Conservation (phyloP, 1,284 basidiomycete species). For the Anthracocystis setariae region DNA sequence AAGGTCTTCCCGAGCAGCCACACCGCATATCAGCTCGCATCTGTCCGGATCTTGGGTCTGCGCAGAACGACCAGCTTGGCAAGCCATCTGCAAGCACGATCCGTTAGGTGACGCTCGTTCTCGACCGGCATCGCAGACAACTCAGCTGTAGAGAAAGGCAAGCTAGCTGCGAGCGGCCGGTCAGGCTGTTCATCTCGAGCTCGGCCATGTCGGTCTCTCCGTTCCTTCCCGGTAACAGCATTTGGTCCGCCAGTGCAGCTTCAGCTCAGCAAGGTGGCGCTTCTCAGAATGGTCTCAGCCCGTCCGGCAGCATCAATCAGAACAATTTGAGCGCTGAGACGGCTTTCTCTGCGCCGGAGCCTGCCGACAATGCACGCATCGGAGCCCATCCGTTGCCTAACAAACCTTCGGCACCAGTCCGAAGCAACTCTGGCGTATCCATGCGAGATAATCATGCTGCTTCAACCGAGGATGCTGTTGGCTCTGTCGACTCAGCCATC, state of each 20-base stretch:
- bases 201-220: conserved; percentile 42
- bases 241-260: conserved; percentile 36
- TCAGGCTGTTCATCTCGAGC: conserved; percentile 1
- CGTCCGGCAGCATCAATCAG: conserved; percentile 6
- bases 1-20: too few relatives aligned
- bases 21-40: too few relatives aligned
- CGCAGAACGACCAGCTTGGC: too few relatives aligned
- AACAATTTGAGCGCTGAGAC: conserved; percentile 3
- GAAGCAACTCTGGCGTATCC: conserved; percentile 33
- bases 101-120: too few relatives aligned
- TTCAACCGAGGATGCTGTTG: conserved; percentile 18
- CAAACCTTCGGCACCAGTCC: conserved; percentile 28
- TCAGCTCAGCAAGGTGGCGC: conserved; percentile 11
- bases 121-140: not conserved
- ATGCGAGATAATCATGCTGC: conserved; percentile 13
- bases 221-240: conserved; percentile 43
- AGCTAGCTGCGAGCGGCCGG: not conserved
- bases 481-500: conserved; percentile 33
- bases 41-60: too few relatives aligned
- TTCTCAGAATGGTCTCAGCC: conserved; percentile 7
- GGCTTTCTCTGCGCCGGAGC: conserved; percentile 10
- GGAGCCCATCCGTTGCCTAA: conserved; percentile 41
- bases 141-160: too few relatives aligned
- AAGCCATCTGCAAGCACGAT: too few relatives aligned
- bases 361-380: conserved; percentile 15